These are phyloP conservation scores for Coniochaeta hoffmannii DNA, from an alignment of 2,329 filamentous ascomycete genomes.

Conservation along the genomic window DNA sequence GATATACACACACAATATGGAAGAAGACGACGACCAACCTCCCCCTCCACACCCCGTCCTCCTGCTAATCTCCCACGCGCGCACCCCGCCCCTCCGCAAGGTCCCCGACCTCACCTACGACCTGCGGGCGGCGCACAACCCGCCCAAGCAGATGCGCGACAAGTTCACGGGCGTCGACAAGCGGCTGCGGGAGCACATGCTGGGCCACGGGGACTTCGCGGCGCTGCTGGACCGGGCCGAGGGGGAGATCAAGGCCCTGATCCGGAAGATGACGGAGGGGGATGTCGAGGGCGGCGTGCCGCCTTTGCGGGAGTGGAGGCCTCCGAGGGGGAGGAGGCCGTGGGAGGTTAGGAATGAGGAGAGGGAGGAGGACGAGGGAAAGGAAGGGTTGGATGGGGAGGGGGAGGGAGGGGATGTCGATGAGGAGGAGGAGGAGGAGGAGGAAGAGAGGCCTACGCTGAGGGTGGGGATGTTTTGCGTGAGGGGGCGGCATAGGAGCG, in stretches of 20 bases:
- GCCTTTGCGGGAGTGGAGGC: not conserved
- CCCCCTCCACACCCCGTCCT: not conserved
- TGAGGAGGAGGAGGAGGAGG: not conserved
- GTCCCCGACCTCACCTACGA: not conserved
- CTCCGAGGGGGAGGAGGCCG: not conserved
- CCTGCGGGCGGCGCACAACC: not conserved
- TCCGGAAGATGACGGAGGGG: not conserved
- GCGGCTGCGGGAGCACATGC: not conserved
- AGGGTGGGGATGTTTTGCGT: not conserved
- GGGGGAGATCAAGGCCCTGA: not conserved
- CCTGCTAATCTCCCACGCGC: not conserved
- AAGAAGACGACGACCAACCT: not conserved
- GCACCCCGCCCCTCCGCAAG: not conserved
- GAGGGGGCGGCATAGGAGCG: not conserved
- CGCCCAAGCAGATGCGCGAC: conserved; percentile 3
- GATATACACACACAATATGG: no score
- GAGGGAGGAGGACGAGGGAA: not conserved
- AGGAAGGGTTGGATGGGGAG: not conserved
- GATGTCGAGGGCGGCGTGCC: not conserved
- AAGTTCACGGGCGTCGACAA: not conserved
- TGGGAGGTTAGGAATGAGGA: not conserved
- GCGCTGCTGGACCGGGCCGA: conserved; percentile 1
- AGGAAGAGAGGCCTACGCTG: not conserved
- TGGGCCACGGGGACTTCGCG: not conserved
- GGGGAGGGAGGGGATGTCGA: not conserved